Evolutionary conservation across 1,284 basidiomycete species (phyloP), one percentile per base, ranked within the genome.

Genomic region (Cryptococcus maquisensis): DNA sequence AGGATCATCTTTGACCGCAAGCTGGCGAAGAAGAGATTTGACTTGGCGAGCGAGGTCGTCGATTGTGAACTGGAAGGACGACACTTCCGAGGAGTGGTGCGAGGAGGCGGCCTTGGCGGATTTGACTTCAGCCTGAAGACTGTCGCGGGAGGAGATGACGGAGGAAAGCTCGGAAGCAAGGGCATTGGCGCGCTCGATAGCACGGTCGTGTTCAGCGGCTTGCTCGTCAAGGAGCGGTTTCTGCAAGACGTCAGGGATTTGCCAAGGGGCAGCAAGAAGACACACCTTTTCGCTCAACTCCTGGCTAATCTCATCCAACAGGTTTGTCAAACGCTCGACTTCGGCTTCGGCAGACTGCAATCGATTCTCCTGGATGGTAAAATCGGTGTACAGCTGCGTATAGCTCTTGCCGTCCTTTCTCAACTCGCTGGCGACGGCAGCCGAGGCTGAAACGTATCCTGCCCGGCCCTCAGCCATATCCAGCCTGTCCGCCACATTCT

Each of bases 231-330:
- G 79, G 38, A 92, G 80, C 3, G 93, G 92, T 36, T 90, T 88
- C 92, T 95, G 64, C n/a, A 35, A 8, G 7, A 16, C 15, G 16
- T 49, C 37, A 54, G 20, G 20, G 20, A 42, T 10, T n/a, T 38
- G 40, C 28, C 40, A 16, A 26, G 16, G 37, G 12, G 42, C 18
- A n/a, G 7, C 16, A 2, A 37, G 16, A 23, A 15, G 32, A 38
- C 86, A 57, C 68, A 94, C 91, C 70, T 90, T 80, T 76, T 95
- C 91, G 67, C 90, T 86, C 55, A 96, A 89, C 74, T 95, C 88
- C 51, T 72, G 67, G 43, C 76, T 65, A 43, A 81, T 77, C 55
- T 76, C 75, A 28, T 76, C 67, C 56, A 80, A 13, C 39, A 88
- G 85, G 32, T 84, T 81, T 50, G 89, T 86, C 80, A 97, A 85